Conservation (phyloP, 2,329 filamentous ascomycete genomes). For the Hypoxylon sp. region DNA sequence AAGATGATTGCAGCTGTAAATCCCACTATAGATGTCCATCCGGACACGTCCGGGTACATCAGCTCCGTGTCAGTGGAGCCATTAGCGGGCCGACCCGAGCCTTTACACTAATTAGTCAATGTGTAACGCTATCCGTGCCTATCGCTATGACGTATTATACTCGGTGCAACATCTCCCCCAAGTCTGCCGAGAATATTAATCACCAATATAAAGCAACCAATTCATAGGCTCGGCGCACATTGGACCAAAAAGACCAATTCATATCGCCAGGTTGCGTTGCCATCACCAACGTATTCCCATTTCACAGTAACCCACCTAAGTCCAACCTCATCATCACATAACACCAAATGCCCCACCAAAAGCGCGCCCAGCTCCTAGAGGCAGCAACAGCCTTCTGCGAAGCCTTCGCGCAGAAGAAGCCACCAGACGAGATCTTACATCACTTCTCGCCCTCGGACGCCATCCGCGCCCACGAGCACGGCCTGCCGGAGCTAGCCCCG, state of each 20-base stretch:
- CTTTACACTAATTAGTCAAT: too few relatives aligned
- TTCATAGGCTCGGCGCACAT: not conserved
- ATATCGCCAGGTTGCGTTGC: not conserved
- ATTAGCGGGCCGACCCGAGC: not conserved
- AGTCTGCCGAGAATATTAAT: not conserved
- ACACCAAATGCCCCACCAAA: conserved; percentile 39
- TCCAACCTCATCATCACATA: not conserved
- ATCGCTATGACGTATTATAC: not conserved
- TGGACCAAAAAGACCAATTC: not conserved
- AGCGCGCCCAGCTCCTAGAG: conserved; percentile 48
- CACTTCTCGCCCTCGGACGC: conserved; percentile 48
- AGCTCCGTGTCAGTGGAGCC: not conserved
- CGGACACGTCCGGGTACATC: too few relatives aligned
- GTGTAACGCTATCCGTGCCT: not conserved
- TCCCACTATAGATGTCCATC: too few relatives aligned
- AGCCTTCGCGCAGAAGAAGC: conserved; percentile 49
- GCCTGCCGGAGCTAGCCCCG: conserved; percentile 51
- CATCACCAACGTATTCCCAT: too few relatives aligned
- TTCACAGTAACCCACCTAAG: too few relatives aligned
- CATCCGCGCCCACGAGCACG: conserved; percentile 53
- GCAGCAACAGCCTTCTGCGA: conserved; percentile 52
- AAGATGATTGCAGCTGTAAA: too few relatives aligned
- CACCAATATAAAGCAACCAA: not conserved
- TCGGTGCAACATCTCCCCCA: not conserved
- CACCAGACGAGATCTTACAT: conserved; percentile 46